Evolutionary conservation across 1,284 basidiomycete genomes (phyloP), one percentile per base, ranked within the genome.

Genomic region (Ceratobasidium sp.): DNA sequence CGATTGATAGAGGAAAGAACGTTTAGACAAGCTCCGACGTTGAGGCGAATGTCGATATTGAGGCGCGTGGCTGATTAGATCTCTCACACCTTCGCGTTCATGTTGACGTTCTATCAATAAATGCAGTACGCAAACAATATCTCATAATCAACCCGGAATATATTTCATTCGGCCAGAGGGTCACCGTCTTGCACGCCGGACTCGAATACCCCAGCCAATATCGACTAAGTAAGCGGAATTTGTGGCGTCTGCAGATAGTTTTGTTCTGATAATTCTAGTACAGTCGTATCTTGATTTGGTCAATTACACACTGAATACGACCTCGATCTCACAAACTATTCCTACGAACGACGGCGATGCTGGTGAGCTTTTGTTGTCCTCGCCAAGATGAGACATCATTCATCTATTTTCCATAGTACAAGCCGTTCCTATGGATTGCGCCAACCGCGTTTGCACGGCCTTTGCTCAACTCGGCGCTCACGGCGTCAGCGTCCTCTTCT

Each of bases 261-360:
- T 85, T 84, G 22, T n/a, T n/a, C 74, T 92, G 91, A 89, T 81
- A 93, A 22, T 85, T 89, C 75, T 90, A 87, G 19, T n/a, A 19
- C 29, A 62, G 76, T 81, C 81, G 22, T 82, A 82, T 75, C 74
- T 78, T 44, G 67, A 74, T 51, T 77, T 79, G 50, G 9, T 65
- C 9, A 53, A 53, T n/a, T 63, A 65, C 31, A 54, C 65, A 47
- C n/a, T 65, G 19, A 60, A 14, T 19, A 64, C 67, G 19, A 7
- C 53, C 4, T n/a, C n/a, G 8, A 41, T 76, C 6, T 71, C 75
- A 7, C 31, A 8, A 14, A 47, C 41, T 6, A 33, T 76, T 29
- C 45, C 59, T 8, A 76, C 75, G 1, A 74, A 59, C n/a, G 65
- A 76, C 29, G 75, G 75, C 8, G 75, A 76, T 17, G 29, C 54